Evolutionary conservation across 345 rosid genomes (phyloP).

Genomic region (Aquilaria sinensis): DNA sequence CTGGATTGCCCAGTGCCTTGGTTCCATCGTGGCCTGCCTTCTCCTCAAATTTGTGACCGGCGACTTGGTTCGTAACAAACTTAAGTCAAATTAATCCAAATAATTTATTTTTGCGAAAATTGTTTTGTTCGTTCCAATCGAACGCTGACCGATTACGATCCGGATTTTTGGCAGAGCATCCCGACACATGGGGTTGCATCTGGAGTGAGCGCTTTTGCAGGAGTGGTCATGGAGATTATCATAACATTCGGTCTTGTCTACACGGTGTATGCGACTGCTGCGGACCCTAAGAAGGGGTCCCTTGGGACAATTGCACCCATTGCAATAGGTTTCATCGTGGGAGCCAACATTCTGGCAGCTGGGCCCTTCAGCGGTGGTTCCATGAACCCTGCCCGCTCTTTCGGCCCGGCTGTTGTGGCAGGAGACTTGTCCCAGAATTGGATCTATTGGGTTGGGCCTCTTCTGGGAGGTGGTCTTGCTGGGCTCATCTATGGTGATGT

Average conservation of each 20-base stretch:
- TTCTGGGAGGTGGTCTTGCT: slow-evolving; percentile 76
- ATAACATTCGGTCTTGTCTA: slow-evolving; percentile 75
- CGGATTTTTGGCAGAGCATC: slow-evolving; percentile 39
- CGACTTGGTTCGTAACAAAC: slow-evolving; percentile 28
- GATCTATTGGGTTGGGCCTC: slow-evolving; percentile 87
- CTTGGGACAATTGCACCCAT: slow-evolving; percentile 74
- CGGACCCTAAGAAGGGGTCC: slow-evolving; percentile 78
- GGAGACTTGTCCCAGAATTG: slow-evolving; percentile 61
- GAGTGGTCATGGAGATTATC: slow-evolving; percentile 68
- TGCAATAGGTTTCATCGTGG: slow-evolving; percentile 85
- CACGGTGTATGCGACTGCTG: slow-evolving; percentile 85
- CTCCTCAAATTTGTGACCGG: slow-evolving; percentile 65
- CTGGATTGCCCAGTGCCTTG: slow-evolving; percentile 82
- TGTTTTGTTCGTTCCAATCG: too few relatives aligned
- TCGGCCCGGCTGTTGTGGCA: slow-evolving; percentile 82
- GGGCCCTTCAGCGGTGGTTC: slow-evolving; percentile 95
- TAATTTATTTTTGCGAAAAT: too few relatives aligned
- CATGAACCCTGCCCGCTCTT: slow-evolving; percentile 91
- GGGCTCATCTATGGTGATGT: slow-evolving; percentile 73
- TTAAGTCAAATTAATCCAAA: too few relatives aligned
- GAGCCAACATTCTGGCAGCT: slow-evolving; percentile 88
- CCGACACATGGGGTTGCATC: slow-evolving; percentile 76
- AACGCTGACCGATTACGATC: neutral
- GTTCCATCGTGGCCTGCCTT: slow-evolving; percentile 78
- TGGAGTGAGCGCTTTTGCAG: slow-evolving; percentile 51